These are phyloP conservation scores for Chlorencoelia australis DNA, from an alignment of 2,329 filamentous ascomycete genomes.

Conservation along the genomic window DNA sequence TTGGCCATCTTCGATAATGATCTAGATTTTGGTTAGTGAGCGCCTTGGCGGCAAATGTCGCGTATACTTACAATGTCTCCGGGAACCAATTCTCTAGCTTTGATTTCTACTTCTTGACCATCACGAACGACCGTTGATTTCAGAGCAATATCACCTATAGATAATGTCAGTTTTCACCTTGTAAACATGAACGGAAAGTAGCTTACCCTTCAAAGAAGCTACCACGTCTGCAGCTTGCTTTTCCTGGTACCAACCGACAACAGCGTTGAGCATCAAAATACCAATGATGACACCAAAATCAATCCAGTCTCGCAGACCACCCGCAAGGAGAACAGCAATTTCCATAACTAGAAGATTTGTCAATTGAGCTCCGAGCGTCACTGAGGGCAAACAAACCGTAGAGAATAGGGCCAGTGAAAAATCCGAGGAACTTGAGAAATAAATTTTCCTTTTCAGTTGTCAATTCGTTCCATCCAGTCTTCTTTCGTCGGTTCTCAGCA, in stretches of 20 bases:
- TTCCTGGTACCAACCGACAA: slow-evolving; percentile 73
- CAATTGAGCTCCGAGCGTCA: slow-evolving; percentile 1
- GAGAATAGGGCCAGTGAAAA: slow-evolving; percentile 67
- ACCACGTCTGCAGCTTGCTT: slow-evolving; percentile 73
- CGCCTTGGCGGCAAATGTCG: not conserved
- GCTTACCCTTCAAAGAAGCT: slow-evolving; percentile 49
- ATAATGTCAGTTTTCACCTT: not conserved
- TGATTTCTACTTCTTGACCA: slow-evolving; percentile 57
- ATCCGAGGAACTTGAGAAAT: slow-evolving; percentile 63
- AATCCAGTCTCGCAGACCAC: slow-evolving; percentile 66
- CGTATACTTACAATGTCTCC: slow-evolving; percentile 62
- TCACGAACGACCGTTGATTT: slow-evolving; percentile 58
- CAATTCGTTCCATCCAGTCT: slow-evolving; percentile 62
- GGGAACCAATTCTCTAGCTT: slow-evolving; percentile 64
- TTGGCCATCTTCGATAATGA: slow-evolving; percentile 62
- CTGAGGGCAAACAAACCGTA: slow-evolving; percentile 48
- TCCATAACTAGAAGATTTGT: slow-evolving; percentile 52
- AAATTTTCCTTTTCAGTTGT: slow-evolving; percentile 66
- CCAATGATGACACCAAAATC: slow-evolving; percentile 70
- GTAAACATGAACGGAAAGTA: not conserved
- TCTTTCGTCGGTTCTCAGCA: slow-evolving; percentile 54
- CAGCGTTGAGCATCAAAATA: slow-evolving; percentile 65
- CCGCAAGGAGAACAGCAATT: slow-evolving; percentile 61
- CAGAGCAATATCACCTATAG: slow-evolving; percentile 62
- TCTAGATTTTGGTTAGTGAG: slow-evolving; percentile 33